Base-by-base conservation (phyloP, 371 early-diverging fungal species). In the Saksenaea vasiformis region DNA sequence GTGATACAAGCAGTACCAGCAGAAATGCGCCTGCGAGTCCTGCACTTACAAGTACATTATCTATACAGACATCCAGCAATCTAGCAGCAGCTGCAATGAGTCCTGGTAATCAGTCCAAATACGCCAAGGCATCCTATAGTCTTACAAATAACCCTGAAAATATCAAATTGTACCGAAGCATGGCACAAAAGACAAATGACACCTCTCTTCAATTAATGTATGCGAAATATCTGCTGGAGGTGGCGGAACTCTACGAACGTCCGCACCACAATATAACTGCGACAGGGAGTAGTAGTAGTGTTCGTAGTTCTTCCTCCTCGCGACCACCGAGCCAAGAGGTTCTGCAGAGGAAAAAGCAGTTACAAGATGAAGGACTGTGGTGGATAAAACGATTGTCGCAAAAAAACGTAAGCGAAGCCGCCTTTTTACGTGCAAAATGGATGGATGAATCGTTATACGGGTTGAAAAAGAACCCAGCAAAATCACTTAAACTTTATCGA, bases 131-230 rank as follows among this genome's bases (percentile, higher is more conserved):
- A 0, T 89, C 89, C 5, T 83, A 77, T 55, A 86, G 86, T 28
- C 78, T 89, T 41, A 82, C 84, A 15, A 84, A 82, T 66, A 77
- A 85, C 28, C 83, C 79, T 26, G 79, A 79, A 34, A 87, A 85
- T 5, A 69, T 89, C 54, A 82, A 86, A 64, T 73, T 83, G 51
- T 91, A 91, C 61, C 80, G 91, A n/a, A 84, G 84, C 24, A 87
- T 89, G 61, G 93, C 93, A 0, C 85, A 87, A 62, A 85, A 84
- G 47, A 89, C 87, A 55, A 82, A 84, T 26, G 95, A 95, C 69
- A 93, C 91, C 0, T 80, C 66, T 0, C 85, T 91, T 14, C 95
- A 93, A 76, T 78, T 95, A 3, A 89, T 89, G 35, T 95, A 93
- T 78, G 95, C 93, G 24, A 90, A 90, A 62, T 91, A 90, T 58